A percentile compares a stretch with the other conserved stretches of the same genome.
Conservation (phyloP, 2,329 filamentous ascomycete genomes). For the Phyllachora maydis region DNA sequence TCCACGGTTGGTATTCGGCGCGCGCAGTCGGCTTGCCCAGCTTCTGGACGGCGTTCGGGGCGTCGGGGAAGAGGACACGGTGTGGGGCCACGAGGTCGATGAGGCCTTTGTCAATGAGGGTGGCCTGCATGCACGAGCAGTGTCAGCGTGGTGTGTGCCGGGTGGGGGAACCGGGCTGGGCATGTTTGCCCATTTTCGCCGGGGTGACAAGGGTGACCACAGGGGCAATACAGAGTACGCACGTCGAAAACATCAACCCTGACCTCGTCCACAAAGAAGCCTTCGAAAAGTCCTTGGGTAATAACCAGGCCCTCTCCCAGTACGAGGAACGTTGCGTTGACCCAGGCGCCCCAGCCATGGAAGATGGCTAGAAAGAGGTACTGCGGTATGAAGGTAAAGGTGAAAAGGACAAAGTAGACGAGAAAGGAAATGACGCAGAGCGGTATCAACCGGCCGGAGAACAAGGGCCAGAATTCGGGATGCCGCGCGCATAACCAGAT, state of each 20-base stretch:
- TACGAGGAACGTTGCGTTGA: conserved; percentile 72
- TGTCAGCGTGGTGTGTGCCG: conserved; percentile 3
- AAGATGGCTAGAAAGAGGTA: conserved; percentile 79
- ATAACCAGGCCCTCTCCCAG: conserved; percentile 65
- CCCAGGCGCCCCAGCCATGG: conserved; percentile 71
- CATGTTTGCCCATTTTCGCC: too few species aligned
- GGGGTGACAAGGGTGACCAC: background rate
- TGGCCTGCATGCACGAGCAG: conserved; percentile 22
- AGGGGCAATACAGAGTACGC: conserved; percentile 2
- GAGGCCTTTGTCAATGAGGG: conserved; percentile 55
- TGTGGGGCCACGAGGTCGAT: conserved; percentile 47
- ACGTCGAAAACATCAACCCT: conserved; percentile 73
- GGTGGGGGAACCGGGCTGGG: background rate
- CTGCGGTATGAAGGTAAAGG: conserved; percentile 75
- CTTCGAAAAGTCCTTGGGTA: conserved; percentile 50
- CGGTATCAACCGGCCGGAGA: conserved; percentile 58
- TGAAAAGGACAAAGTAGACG: conserved; percentile 70
- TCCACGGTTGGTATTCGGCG: conserved; percentile 75
- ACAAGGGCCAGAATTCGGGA: conserved; percentile 65
- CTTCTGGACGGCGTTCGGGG: conserved; percentile 52
- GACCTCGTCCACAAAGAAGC: conserved; percentile 63
- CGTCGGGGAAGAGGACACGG: conserved; percentile 44
- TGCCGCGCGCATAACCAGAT: conserved; percentile 65
- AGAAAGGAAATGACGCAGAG: conserved; percentile 64
- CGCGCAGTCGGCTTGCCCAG: conserved; percentile 63